A percentile compares a stretch with the other conserved stretches of the same genome.
These are phyloP conservation scores for Kurtzmaniella cleridarum DNA, from an alignment of 805 yeast genomes.

Conservation along the genomic window DNA sequence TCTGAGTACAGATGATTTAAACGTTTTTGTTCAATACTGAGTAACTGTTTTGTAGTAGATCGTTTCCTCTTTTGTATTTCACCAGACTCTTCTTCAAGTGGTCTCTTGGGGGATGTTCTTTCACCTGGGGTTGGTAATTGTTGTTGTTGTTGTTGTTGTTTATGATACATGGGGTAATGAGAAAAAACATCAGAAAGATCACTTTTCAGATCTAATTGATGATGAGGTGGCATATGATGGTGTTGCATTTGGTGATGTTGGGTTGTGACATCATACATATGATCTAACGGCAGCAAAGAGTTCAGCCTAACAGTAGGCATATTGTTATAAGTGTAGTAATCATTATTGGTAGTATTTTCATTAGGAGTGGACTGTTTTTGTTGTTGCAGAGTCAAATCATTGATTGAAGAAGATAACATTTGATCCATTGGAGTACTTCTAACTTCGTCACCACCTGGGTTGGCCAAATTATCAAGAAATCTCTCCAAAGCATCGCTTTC, in stretches of 20 bases:
- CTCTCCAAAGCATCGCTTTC: slow-evolving; percentile 35
- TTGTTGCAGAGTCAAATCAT: slow-evolving; percentile 5
- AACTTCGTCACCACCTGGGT: slow-evolving; percentile 14
- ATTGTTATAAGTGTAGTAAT: slow-evolving; percentile 7
- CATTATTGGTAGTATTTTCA: neutral
- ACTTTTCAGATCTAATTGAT: slow-evolving; percentile 15
- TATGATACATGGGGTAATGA: slow-evolving; percentile 14
- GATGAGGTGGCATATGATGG: slow-evolving; percentile 1
- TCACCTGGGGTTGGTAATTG: slow-evolving; percentile 33
- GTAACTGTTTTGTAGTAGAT: slow-evolving; percentile 28
- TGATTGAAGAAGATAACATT: neutral
- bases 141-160: slow-evolving; percentile 2
- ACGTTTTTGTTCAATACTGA: slow-evolving; percentile 35
- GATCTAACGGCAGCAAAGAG: too few relatives aligned
- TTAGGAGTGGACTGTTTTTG: neutral
- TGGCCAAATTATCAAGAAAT: slow-evolving; percentile 36
- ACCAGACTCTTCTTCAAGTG: slow-evolving; percentile 4
- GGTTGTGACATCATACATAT: too few relatives aligned
- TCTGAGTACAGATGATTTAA: slow-evolving; percentile 38
- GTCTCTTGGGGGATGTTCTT: slow-evolving; percentile 12
- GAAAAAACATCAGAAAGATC: slow-evolving; percentile 30
- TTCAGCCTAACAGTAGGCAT: too few relatives aligned
- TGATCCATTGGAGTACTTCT: slow-evolving; percentile 21
- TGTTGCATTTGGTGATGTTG: too few relatives aligned
- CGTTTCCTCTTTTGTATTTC: slow-evolving; percentile 20